Evolutionary conservation across 2,329 filamentous ascomycete species (phyloP), one percentile per base, ranked within the genome.

Genomic region (Fusarium luffae): DNA sequence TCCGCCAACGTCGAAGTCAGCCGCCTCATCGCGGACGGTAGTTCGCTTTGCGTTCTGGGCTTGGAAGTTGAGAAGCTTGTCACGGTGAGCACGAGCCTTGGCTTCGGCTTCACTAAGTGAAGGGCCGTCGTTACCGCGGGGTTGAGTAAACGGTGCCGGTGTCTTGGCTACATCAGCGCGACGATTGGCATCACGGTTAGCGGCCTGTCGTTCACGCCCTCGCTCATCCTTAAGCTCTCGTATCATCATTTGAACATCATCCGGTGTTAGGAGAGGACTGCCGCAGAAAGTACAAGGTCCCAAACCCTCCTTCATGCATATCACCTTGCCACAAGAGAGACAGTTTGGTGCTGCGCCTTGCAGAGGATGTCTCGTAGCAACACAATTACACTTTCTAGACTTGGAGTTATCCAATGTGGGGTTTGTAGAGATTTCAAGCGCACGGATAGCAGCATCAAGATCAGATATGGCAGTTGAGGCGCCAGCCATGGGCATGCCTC

Each of bases 301-400:
- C 1, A 98, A 85, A 0, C 96, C 96, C 80, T 99, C 94, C 75
- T 96, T 94, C 25, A 97, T 89, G 78, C 96, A 99, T 57, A 98
- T 91, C 14, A 99, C 93, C 78, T 98, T 98, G 63, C 96, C 96
- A 75, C 96, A 99, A 46, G 87, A 90, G 18, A 97, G 82, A 77
- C 96, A 99, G 78, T 98, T 99, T 1, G 96, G 96, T 0, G 94
- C 94, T 1, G 95, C 94, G n/a, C 89, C 89, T 46, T 98, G 91
- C 4, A 98, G 86, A 1, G 95, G 93, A 78, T 99, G 96, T 3
- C 93, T 88, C 0, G 92, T 90, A 1, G 93, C 96, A 75, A 97
- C 93, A 79, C 96, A 99, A 74, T 92, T 92, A 80, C 96, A 99
- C 59, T 89, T 89, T 9, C 92, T 87, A 27, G 89, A 83, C 65